phyloP scores from a whole-genome alignment of 495 filamentous ascomycete species.

The Aspergillus biplanus region DNA sequence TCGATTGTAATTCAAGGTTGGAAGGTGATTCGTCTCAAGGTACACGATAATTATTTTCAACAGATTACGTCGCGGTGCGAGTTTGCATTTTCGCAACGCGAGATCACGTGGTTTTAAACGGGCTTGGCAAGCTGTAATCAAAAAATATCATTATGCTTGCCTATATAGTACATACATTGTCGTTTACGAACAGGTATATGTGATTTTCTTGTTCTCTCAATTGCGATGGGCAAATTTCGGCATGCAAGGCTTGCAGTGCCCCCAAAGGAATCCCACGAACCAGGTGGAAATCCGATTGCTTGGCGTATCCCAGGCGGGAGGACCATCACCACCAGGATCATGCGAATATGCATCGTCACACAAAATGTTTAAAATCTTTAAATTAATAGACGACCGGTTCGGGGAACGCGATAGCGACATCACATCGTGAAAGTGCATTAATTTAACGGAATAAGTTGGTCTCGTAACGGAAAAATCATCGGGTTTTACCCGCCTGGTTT shows the following conservation, averaged over 20 bases:
- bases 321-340: not conserved
- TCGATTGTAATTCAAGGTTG: no score
- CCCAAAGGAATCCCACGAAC: not conserved
- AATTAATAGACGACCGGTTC: not conserved
- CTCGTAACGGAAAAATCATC: slow-evolving; percentile 31
- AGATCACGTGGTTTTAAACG: slow-evolving; percentile 40
- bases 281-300: not conserved
- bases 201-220: no score
- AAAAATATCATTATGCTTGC: slow-evolving; percentile 3
- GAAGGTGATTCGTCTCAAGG: no score
- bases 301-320: slow-evolving; percentile 9
- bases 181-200: no score
- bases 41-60: not conserved
- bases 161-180: no score
- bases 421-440: slow-evolving; percentile 29
- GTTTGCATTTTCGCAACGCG: slow-evolving; percentile 36
- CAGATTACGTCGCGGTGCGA: slow-evolving; percentile 29
- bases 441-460: slow-evolving; percentile 17
- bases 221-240: no score
- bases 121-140: slow-evolving; percentile 3
- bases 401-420: slow-evolving; percentile 22
- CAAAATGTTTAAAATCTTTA: slow-evolving; percentile 4
- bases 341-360: slow-evolving; percentile 9
- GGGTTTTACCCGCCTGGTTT: slow-evolving; percentile 54
- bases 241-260: not conserved